A percentile compares a stretch with the other conserved stretches of the same genome.
phyloP scores from a whole-genome alignment of 2,329 filamentous ascomycete genomes.

The Rugonectria rugulosa region DNA sequence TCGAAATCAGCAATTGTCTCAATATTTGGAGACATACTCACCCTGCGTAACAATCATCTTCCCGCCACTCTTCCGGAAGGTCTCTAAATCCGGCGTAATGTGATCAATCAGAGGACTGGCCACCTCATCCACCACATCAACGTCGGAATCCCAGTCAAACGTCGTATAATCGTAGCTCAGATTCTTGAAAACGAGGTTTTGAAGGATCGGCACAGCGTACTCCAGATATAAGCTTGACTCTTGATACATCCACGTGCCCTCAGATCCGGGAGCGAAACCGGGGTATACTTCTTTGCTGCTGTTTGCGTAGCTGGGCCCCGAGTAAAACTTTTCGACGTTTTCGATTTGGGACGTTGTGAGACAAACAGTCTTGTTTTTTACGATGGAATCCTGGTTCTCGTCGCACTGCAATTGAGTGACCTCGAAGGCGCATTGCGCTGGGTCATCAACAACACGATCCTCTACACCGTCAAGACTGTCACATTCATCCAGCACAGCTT shows the following conservation, averaged over 20 bases:
- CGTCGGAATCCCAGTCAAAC: slow-evolving; percentile 2
- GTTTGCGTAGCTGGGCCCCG: neutral
- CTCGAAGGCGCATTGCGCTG: slow-evolving; percentile 1
- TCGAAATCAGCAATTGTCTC: neutral
- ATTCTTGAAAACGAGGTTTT: slow-evolving; percentile 6
- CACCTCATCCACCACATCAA: slow-evolving; percentile 2
- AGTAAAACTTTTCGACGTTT: neutral
- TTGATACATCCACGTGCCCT: slow-evolving; percentile 4
- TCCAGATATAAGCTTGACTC: neutral
- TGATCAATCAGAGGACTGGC: slow-evolving; percentile 6
- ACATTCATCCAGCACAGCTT: slow-evolving; percentile 8
- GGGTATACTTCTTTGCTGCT: neutral
- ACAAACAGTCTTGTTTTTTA: neutral
- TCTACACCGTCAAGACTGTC: slow-evolving; percentile 1
- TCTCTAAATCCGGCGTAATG: neutral
- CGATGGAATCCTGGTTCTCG: neutral
- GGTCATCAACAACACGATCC: slow-evolving; percentile 1
- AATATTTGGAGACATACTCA: neutral
- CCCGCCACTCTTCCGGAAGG: slow-evolving; percentile 1
- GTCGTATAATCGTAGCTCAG: slow-evolving; percentile 2
- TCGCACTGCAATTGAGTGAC: neutral
- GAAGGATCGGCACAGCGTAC: neutral
- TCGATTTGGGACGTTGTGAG: neutral
- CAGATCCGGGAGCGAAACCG: slow-evolving; percentile 2
- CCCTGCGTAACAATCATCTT: slow-evolving; percentile 10